Evolutionary conservation across 805 yeast genomes (phyloP).

Genomic region (Monosporozyma siamensis): DNA sequence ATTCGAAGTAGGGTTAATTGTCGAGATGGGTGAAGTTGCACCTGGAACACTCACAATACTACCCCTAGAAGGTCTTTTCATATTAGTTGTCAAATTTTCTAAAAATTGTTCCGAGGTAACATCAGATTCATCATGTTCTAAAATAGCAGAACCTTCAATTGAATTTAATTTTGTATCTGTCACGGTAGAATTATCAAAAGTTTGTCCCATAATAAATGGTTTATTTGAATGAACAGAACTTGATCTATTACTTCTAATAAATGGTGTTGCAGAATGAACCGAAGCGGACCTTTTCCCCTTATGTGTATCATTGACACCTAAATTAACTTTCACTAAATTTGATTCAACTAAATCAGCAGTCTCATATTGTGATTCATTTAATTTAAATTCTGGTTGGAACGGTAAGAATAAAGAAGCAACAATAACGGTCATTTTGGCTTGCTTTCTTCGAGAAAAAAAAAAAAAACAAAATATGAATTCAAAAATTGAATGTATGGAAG

Average conservation of each 20-base stretch:
- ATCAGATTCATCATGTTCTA: not conserved
- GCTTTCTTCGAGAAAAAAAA: too few species aligned
- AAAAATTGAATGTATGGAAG: too few species aligned
- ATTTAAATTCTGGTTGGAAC: conserved; percentile 54
- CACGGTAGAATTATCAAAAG: not conserved
- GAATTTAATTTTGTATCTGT: conserved; percentile 5
- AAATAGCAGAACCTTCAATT: conserved; percentile 5
- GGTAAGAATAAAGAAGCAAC: conserved; percentile 71
- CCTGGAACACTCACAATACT: not conserved
- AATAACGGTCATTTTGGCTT: conserved; percentile 46
- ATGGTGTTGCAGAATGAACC: conserved; percentile 11
- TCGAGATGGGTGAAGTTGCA: conserved; percentile 6
- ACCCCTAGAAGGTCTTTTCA: conserved; percentile 5
- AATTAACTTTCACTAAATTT: conserved; percentile 16
- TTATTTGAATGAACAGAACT: conserved; percentile 9
- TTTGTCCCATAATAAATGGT: conserved; percentile 9
- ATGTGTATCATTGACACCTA: conserved; percentile 7
- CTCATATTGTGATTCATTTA: conserved; percentile 16
- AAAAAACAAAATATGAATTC: too few species aligned
- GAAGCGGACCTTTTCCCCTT: conserved; percentile 20
- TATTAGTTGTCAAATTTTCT: conserved; percentile 31
- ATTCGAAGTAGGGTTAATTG: conserved; percentile 18
- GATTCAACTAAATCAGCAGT: conserved; percentile 29
- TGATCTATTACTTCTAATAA: conserved; percentile 3
- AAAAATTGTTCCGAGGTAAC: conserved; percentile 28